These are phyloP conservation scores for Extremus antarcticus DNA, from an alignment of 495 filamentous ascomycete species.

Conservation along the genomic window DNA sequence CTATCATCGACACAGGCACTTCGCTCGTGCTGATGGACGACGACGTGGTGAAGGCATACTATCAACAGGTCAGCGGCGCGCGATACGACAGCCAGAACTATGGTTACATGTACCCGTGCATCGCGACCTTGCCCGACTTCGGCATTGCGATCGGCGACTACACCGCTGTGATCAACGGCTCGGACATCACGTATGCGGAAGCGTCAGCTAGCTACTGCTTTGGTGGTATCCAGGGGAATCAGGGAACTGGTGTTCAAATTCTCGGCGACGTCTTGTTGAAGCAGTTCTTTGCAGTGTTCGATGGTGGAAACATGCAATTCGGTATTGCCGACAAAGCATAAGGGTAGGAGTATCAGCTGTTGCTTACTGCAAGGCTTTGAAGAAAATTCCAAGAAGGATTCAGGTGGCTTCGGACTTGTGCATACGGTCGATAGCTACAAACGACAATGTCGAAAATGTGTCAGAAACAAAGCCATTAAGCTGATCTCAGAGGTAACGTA, in stretches of 20 bases:
- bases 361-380: no score
- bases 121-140: constrained; percentile 51
- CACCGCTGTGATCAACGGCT: constrained; percentile 55
- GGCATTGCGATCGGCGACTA: constrained; percentile 52
- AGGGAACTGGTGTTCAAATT: constrained; percentile 52
- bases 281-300: constrained; percentile 68
- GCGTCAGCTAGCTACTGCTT: constrained; percentile 38
- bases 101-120: constrained; percentile 60
- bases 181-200: constrained; percentile 53
- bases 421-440: no score
- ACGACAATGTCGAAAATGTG: no score
- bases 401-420: no score
- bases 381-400: no score
- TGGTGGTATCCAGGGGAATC: constrained; percentile 39
- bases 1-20: constrained; percentile 38
- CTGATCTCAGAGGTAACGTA: no score
- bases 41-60: constrained; percentile 35
- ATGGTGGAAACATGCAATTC: constrained; percentile 49
- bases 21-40: constrained; percentile 32
- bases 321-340: constrained; percentile 42
- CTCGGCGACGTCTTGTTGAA: constrained; percentile 75
- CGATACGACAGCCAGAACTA: constrained; percentile 36
- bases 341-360: background rate
- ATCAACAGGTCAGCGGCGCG: constrained; percentile 48
- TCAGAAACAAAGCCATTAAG: no score